Evolutionary conservation across 1,284 basidiomycete genomes (phyloP).

Genomic region (Tremellales sp.): DNA sequence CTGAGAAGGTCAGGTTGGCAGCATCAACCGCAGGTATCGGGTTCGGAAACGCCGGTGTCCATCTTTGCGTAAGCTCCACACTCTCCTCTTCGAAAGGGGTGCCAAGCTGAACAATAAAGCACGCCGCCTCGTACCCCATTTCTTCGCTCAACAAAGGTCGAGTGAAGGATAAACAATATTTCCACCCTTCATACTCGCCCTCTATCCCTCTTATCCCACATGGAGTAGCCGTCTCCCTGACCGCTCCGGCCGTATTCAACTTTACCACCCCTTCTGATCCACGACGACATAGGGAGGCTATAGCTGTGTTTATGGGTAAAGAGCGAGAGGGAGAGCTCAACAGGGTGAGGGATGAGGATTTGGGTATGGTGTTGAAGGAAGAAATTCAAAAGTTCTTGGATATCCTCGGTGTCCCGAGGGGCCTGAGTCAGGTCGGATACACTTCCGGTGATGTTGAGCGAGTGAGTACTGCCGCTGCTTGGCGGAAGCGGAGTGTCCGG

Average conservation of each 20-base stretch:
- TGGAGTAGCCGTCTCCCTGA: conserved; percentile 79
- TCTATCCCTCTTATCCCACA: conserved; percentile 89
- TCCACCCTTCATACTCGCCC: conserved; percentile 71
- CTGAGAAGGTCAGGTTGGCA: conserved; percentile 26
- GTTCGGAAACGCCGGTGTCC: conserved; percentile 90
- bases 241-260: conserved; percentile 84
- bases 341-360: conserved; percentile 71
- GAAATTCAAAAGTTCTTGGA: conserved; percentile 89
- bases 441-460: conserved; percentile 37
- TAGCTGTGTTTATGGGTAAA: conserved; percentile 73
- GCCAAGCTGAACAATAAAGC: conserved; percentile 10
- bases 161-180: conserved; percentile 69
- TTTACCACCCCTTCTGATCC: conserved; percentile 91
- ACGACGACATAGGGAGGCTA: conserved; percentile 80
- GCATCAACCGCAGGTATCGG: conserved; percentile 80
- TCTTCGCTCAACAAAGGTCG: conserved; percentile 93
- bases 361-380: conserved; percentile 79
- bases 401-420: conserved; percentile 76
- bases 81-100: background rate
- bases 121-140: conserved; percentile 54
- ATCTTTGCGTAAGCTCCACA: conserved; percentile 57
- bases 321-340: conserved; percentile 64
- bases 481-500: background rate
- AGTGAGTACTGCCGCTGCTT: conserved; percentile 16
- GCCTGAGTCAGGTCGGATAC: conserved; percentile 82